Base-by-base conservation (phyloP, 2,329 filamentous ascomycete species). In the Chlorencoelia australis region DNA sequence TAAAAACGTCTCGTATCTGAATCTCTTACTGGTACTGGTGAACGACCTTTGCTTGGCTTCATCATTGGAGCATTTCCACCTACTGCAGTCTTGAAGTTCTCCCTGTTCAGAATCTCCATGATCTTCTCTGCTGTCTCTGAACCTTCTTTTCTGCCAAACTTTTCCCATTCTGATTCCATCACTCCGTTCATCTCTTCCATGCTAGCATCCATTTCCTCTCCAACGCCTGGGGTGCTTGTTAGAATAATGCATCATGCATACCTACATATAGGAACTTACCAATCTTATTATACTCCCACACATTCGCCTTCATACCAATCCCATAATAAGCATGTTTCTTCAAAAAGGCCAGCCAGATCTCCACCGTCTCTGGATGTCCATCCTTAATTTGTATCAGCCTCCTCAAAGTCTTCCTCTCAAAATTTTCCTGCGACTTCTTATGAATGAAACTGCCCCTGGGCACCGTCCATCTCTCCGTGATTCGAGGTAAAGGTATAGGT, bases 371-470 rank as follows among this genome's bases (percentile, higher is more conserved):
- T 1, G 87, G 79, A 53, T 95, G 72, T 0, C 87, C 91, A 55
- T 96, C 91, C 47, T 85, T 81, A 54, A 98, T 91, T 62, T 94
- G 87, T 35, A 98, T 87, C 52, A 95, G 60, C 10, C 91, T 70
- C 37, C 88, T 75, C 52, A 88, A 62, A 1, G 91, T 98, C 42
- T 91, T 79, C 37, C 91, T 73, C 66, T 96, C 89, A 55, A 94
- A 98, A 62, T 98, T 98, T 65, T 98, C 91, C 62, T 98, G 88
- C 24, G 77, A 81, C 65, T 98, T 98, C 66, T 96, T 98, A 68
- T 86, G 84, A 48, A 95, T 85, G 67, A 98, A 98, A 59, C 84
- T 82, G 54, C 76, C 76, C 53, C 77, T 75, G 7, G 87, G 86
- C 2, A 96, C 87, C 1, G 91, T 96, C 91, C 91, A 98, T 52